phyloP scores from a whole-genome alignment of 2,329 filamentous ascomycete species.

The Pseudocercospora musae region DNA sequence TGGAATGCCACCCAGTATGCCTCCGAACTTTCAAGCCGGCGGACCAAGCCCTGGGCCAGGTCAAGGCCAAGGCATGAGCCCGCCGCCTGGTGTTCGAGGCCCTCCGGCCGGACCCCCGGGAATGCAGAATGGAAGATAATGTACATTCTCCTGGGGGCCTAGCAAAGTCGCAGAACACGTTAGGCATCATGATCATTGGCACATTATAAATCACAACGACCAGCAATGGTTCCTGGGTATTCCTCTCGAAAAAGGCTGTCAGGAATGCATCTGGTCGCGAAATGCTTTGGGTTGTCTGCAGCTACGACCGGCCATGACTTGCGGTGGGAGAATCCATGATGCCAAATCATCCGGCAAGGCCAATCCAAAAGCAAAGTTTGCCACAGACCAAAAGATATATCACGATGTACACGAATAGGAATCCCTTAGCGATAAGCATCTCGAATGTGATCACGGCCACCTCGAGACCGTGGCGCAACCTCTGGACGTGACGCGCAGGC shows the following conservation, averaged over 20 bases:
- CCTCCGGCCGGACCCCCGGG: constrained; percentile 16
- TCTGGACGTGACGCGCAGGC: background rate
- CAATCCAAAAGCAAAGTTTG: background rate
- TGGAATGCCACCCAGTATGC: constrained; percentile 18
- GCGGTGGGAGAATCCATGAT: background rate
- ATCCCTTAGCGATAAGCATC: background rate
- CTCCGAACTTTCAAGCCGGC: constrained; percentile 12
- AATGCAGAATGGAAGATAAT: background rate
- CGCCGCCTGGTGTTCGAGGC: constrained; percentile 20
- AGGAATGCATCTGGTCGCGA: background rate
- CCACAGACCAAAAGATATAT: background rate
- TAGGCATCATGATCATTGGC: background rate
- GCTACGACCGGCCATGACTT: background rate
- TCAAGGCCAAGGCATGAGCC: constrained; percentile 14
- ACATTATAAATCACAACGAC: background rate
- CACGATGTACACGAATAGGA: background rate
- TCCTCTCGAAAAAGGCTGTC: background rate
- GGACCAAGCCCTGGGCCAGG: constrained; percentile 18
- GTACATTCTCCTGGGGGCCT: background rate
- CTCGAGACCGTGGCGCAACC: background rate
- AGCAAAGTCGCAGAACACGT: background rate
- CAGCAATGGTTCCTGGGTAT: background rate
- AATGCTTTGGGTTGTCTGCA: background rate
- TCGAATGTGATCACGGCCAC: background rate
- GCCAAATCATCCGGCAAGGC: background rate